Conservation (phyloP, 306 rosid genomes). For the Inga leiocalycina region DNA sequence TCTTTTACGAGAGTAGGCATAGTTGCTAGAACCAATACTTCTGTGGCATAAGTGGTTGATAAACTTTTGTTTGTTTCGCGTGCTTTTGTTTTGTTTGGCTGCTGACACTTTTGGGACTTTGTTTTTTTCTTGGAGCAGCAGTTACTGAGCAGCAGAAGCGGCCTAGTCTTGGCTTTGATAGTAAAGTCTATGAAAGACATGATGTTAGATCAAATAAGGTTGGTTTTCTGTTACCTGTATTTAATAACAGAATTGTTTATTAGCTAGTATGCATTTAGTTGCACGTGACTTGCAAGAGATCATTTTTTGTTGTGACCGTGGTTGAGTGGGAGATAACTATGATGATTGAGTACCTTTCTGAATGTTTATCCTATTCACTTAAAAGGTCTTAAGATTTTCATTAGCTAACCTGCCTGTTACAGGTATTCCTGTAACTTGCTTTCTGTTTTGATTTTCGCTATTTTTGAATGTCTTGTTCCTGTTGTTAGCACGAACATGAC, state of each 20-base stretch:
- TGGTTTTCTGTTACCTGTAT: conserved; percentile 35
- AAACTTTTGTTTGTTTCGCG: neutral
- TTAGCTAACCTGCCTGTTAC: neutral
- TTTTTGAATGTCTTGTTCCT: conserved; percentile 10
- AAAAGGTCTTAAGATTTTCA: neutral
- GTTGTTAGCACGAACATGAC: conserved; percentile 11
- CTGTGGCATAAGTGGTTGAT: conserved; percentile 6
- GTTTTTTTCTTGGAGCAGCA: conserved; percentile 48
- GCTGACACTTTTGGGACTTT: conserved; percentile 36
- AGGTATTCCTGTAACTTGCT: conserved; percentile 1
- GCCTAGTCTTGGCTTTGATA: conserved; percentile 61
- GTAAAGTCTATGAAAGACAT: conserved; percentile 68
- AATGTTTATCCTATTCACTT: neutral
- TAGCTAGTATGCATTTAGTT: conserved; percentile 15
- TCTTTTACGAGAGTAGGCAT: neutral
- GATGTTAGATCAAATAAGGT: conserved; percentile 82
- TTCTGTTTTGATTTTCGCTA: neutral
- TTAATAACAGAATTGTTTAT: conserved; percentile 25
- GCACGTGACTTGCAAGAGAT: neutral
- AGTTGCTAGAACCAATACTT: neutral
- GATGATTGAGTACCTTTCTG: conserved; percentile 10
- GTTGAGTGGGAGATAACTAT: conserved; percentile 9
- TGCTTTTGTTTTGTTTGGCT: conserved; percentile 25
- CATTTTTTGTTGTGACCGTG: neutral
- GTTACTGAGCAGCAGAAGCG: conserved; percentile 83